A percentile compares a stretch with the other conserved stretches of the same genome.
Conservation (phyloP, 2,329 filamentous ascomycete genomes). For the Diaporthe sp. region DNA sequence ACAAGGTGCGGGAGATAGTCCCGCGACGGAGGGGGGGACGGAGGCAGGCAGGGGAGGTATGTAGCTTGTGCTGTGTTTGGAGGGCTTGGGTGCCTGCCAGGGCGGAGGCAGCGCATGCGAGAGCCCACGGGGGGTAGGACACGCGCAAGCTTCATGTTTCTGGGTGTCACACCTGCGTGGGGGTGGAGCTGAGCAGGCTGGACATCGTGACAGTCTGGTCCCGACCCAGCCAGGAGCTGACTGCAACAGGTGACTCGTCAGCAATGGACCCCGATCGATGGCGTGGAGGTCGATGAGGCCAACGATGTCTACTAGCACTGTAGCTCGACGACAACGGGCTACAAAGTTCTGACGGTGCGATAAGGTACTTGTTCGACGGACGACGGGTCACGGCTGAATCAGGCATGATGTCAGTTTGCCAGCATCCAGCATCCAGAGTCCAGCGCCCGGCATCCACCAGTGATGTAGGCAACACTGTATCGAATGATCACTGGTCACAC, state of each 20-base stretch:
- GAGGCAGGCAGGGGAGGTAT: background rate
- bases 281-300: slow-evolving; percentile 25
- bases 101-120: slow-evolving; percentile 25
- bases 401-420: slow-evolving; percentile 29
- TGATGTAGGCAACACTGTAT: background rate
- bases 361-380: background rate
- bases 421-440: background rate
- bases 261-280: slow-evolving; percentile 18
- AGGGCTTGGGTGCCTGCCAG: slow-evolving; percentile 21
- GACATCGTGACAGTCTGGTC: slow-evolving; percentile 18
- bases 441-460: background rate
- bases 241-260: slow-evolving; percentile 25
- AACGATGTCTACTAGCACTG: background rate
- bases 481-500: background rate
- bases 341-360: background rate
- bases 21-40: background rate
- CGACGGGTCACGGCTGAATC: slow-evolving; percentile 28
- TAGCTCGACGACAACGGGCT: slow-evolving; percentile 1
- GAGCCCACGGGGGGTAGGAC: background rate
- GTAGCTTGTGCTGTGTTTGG: background rate
- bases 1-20: slow-evolving; percentile 7
- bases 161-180: slow-evolving; percentile 32
- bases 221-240: background rate
- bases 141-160: slow-evolving; percentile 21
- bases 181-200: slow-evolving; percentile 21